phyloP scores from a whole-genome alignment of 2,329 filamentous ascomycete species.

The Talaromyces sp. region DNA sequence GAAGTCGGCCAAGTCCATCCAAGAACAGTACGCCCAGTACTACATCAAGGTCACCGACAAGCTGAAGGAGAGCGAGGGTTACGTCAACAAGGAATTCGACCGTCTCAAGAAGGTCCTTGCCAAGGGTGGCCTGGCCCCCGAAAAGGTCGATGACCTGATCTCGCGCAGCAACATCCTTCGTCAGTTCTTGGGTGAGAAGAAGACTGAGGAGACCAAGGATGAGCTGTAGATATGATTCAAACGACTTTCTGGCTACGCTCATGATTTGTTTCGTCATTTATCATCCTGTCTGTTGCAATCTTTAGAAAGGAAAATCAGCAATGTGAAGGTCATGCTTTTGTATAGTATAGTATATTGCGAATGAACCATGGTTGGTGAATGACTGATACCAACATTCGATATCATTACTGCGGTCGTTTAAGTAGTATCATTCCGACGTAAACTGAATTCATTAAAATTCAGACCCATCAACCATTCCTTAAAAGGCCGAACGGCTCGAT shows the following conservation, averaged over 20 bases:
- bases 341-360: neutral
- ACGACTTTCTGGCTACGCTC: constrained; percentile 9
- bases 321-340: neutral
- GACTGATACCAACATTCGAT: neutral
- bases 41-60: constrained; percentile 90
- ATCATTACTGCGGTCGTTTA: neutral
- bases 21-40: constrained; percentile 85
- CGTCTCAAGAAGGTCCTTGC: constrained; percentile 72
- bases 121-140: constrained; percentile 77
- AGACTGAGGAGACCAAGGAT: constrained; percentile 57
- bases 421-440: neutral
- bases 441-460: neutral
- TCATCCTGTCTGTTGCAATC: neutral
- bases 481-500: neutral
- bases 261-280: neutral
- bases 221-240: constrained; percentile 53
- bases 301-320: neutral
- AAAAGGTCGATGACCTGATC: constrained; percentile 84
- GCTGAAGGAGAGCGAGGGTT: constrained; percentile 69
- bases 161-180: constrained; percentile 82
- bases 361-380: neutral
- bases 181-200: constrained; percentile 63
- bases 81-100: constrained; percentile 77
- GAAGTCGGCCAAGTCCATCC: constrained; percentile 62
- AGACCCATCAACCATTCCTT: neutral